phyloP scores from a whole-genome alignment of 306 rosid species.

The Luffa aegyptiaca region DNA sequence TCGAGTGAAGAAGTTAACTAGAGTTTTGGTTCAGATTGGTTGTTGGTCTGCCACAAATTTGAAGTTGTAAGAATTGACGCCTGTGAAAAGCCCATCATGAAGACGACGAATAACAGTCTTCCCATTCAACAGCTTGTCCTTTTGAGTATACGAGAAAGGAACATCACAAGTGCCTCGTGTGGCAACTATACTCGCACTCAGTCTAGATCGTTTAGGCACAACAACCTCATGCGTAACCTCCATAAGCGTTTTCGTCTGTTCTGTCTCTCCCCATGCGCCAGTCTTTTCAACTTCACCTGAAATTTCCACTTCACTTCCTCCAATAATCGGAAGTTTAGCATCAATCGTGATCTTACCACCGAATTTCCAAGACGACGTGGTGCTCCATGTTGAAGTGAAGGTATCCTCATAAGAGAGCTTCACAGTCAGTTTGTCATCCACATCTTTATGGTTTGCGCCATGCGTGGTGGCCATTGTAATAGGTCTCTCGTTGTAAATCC shows the following conservation, averaged over 20 bases:
- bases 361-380: background rate
- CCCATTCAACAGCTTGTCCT: background rate
- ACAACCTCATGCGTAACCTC: too few relatives aligned
- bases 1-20: too few relatives aligned
- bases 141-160: background rate
- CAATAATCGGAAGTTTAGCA: background rate
- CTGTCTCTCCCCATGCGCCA: too few relatives aligned
- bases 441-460: background rate
- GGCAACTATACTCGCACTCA: too few relatives aligned
- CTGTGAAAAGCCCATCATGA: background rate
- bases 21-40: too few relatives aligned
- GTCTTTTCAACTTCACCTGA: background rate
- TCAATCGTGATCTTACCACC: background rate
- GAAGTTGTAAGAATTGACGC: background rate
- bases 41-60: too few relatives aligned
- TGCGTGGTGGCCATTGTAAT: background rate
- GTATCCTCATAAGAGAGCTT: background rate
- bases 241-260: too few relatives aligned
- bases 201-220: too few relatives aligned
- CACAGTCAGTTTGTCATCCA: background rate
- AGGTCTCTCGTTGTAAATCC: background rate
- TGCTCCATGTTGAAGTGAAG: background rate
- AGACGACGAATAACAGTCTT: background rate
- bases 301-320: too few relatives aligned
- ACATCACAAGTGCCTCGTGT: background rate